A percentile compares a stretch with the other conserved stretches of the same genome.
phyloP scores from a whole-genome alignment of 768 basidiomycete species.

The Coprinopsis cinerea region DNA sequence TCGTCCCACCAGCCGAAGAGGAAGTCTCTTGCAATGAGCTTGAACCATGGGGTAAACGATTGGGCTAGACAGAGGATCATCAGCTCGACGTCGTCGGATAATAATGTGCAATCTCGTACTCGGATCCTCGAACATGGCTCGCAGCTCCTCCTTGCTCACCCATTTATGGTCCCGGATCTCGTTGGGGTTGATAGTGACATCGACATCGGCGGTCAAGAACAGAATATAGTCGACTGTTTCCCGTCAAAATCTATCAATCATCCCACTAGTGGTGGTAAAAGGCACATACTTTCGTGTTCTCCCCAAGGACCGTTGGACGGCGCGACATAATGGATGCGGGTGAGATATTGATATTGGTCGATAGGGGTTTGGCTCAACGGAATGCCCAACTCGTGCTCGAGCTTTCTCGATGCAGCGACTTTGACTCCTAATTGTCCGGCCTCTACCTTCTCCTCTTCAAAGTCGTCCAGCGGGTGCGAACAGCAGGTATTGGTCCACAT shows the following conservation, averaged over 20 bases:
- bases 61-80: slow-evolving; percentile 45
- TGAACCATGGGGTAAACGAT: slow-evolving; percentile 98
- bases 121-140: slow-evolving; percentile 81
- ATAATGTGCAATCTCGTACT: slow-evolving; percentile 36
- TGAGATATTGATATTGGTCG: slow-evolving; percentile 89
- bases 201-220: slow-evolving; percentile 87
- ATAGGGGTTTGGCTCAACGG: slow-evolving; percentile 69
- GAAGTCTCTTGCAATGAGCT: slow-evolving; percentile 94
- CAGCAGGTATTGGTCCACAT: slow-evolving; percentile 99
- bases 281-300: slow-evolving; percentile 84
- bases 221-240: slow-evolving; percentile 91
- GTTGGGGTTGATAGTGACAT: slow-evolving; percentile 74
- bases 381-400: slow-evolving; percentile 96
- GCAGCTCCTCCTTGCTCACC: slow-evolving; percentile 85
- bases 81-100: no score
- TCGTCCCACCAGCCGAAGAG: slow-evolving; percentile 99
- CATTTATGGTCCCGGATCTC: slow-evolving; percentile 91
- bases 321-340: slow-evolving; percentile 95
- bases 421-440: slow-evolving; percentile 76
- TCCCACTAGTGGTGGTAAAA: background rate
- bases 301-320: slow-evolving; percentile 93
- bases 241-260: background rate
- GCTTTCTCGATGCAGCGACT: slow-evolving; percentile 88
- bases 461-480: slow-evolving; percentile 93
- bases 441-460: slow-evolving; percentile 76